Evolutionary conservation across 305 asterid species (phyloP), one percentile per base, ranked within the genome.

Genomic region (Striga hermonthica): DNA sequence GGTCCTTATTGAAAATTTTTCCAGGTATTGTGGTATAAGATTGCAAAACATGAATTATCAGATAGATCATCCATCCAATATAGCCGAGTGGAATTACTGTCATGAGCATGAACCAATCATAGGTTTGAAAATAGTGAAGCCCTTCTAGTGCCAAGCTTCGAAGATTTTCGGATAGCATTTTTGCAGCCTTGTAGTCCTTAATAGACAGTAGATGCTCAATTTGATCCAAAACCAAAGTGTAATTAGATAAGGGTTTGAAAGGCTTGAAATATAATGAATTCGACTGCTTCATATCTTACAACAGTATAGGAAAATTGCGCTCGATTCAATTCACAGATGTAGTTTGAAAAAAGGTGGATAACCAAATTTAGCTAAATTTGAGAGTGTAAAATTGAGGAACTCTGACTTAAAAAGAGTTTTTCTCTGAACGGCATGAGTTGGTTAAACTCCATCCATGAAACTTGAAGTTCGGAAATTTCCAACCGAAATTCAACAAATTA

Each of bases 91-190:
- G 82, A 72, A 93, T 83, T 49, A 93, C 83, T 67, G 87, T 72
- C 97, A 93, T 90, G 76, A 93, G 94, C 99, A 79, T 82, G 67
- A 86, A 79, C 99, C 97, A 93, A 78, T 93, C 99, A 66, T 93
- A 93, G 16, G 97, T 90, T 72, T 93, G 97, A 76, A 84, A 90
- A 78, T 93, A 93, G 60, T 88, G 92, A 72, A 93, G 95, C 78
- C 97, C 97, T 66, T 90, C 78, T 37, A 88, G 79, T 55, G 96
- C 93, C 87, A 90, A 77, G 67, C 88, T 82, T 76, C 96, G 86
- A 60, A 93, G 91, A 59, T 84, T 73, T 82, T 88, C 96, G 57
- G 95, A 81, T 45, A 82, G 76, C 72, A 57, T 77, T 75, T 77
- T 78, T 61, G 99, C 97, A 65, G 86, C 83, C 68, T 84, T 82